Percentiles rank a stretch among this genome's conserved stretches.
phyloP scores from a whole-genome alignment of 2,329 filamentous ascomycete species.

The Colletotrichum somersetense region DNA sequence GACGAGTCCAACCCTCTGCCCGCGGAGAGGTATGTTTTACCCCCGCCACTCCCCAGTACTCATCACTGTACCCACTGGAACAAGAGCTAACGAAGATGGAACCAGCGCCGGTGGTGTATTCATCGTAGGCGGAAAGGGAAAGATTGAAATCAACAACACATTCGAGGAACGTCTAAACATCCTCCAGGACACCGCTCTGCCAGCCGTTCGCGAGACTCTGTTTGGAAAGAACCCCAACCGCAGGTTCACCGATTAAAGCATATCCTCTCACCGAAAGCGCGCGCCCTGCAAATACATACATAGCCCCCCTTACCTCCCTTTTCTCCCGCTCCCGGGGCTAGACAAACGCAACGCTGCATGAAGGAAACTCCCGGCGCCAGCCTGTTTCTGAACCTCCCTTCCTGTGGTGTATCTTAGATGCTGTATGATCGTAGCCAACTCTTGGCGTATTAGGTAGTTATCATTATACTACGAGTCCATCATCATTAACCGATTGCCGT shows the following conservation, averaged over 20 bases:
- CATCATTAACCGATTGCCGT: conserved; percentile 36
- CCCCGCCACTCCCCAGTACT: not conserved
- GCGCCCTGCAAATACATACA: conserved; percentile 22
- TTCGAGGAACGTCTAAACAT: conserved; percentile 91
- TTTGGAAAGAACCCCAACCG: conserved; percentile 97
- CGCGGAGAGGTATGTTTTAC: conserved; percentile 80
- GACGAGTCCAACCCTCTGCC: conserved; percentile 85
- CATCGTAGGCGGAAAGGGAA: conserved; percentile 85
- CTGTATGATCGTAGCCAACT: conserved; percentile 43
- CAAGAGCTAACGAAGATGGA: conserved; percentile 24
- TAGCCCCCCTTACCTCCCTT: conserved; percentile 14
- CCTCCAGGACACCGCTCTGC: conserved; percentile 86
- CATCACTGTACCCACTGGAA: not conserved
- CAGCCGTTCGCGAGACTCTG: conserved; percentile 84
- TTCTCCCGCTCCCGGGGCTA: conserved; percentile 6
- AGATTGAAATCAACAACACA: conserved; percentile 99
- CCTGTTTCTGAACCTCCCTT: conserved; percentile 36
- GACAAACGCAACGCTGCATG: conserved; percentile 30
- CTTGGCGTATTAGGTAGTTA: conserved; percentile 42
- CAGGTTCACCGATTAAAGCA: conserved; percentile 87
- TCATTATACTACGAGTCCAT: conserved; percentile 38
- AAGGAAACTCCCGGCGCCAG: conserved; percentile 35
- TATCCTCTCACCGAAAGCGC: conserved; percentile 3
- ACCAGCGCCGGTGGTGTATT: conserved; percentile 84
- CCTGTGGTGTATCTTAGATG: conserved; percentile 44